Evolutionary conservation across 495 filamentous ascomycete genomes (phyloP), one percentile per base, ranked within the genome.

Genomic region (Neurospora pannonica): DNA sequence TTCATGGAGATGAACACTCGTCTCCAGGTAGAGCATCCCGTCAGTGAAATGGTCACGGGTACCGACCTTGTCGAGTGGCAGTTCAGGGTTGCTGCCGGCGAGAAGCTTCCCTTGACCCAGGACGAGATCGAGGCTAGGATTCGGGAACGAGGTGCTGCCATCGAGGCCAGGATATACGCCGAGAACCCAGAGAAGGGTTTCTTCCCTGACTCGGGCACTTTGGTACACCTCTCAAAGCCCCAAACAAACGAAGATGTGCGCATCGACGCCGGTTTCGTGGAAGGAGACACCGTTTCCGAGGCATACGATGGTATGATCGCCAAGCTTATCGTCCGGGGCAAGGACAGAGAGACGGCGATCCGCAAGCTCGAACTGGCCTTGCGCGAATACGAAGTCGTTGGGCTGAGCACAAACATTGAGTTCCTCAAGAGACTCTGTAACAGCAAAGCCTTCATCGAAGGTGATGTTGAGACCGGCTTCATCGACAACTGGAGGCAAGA

Each of bases 1-100:
- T 99, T 99, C 83, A 98, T 99, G 96, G 96, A 99, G 83, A 98
- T 98, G 96, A 99, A 99, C 83, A 98, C 96, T 0, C 88, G 96
- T 71, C 86, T 99, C 10, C 96, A 99, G 80, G 96, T 99, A 31
- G 96, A 99, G 82, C 96, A 99, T 77, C 97, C 96, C 10, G 96
- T 98, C 28, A 98, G 93, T 4, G 96, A 99, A 83, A 96, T 94
- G 91, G 92, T 98, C 38, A 98, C 95, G 17, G 95, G 95, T 19
- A 92, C 94, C 75, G 96, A 99, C 80, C 86, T 99, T 38, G 96
- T 99, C 17, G 90, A 93, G 75, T 98, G 97, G 97, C 96, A 99
- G 82, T 91, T 99, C 75, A 89, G 94, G 72, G 91, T 98, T 10
- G 96, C 96, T 3, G 92, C 95, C 71, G 96, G 96, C 40, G 91